Evolutionary conservation across 2,329 filamentous ascomycete genomes (phyloP).

Genomic region (Calycina marina): DNA sequence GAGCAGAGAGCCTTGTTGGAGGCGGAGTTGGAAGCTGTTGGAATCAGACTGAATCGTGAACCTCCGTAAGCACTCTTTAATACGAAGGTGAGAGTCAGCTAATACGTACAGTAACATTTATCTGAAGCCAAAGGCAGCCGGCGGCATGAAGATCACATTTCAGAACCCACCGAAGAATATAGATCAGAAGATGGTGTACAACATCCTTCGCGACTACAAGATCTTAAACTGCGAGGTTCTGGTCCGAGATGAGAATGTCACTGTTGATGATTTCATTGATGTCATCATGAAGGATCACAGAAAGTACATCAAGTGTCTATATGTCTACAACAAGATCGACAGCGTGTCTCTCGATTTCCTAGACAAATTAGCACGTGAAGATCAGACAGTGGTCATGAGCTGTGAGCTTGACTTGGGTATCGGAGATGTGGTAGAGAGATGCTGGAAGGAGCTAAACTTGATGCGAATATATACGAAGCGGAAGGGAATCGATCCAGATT

Average conservation of each 20-base stretch:
- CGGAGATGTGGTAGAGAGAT: constrained; percentile 82
- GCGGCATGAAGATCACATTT: constrained; percentile 98
- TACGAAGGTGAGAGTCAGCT: not conserved
- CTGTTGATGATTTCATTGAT: constrained; percentile 97
- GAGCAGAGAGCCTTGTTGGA: constrained; percentile 86
- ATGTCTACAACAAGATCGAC: constrained; percentile 99
- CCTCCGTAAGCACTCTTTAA: constrained; percentile 50
- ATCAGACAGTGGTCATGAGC: constrained; percentile 90
- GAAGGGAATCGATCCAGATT: constrained; percentile 81
- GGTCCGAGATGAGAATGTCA: constrained; percentile 85
- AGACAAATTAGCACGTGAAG: constrained; percentile 80
- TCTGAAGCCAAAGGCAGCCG: constrained; percentile 86
- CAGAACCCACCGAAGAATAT: constrained; percentile 74
- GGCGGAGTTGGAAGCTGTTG: constrained; percentile 85
- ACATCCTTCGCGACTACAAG: constrained; percentile 97
- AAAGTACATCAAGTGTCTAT: constrained; percentile 88
- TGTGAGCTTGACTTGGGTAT: constrained; percentile 93
- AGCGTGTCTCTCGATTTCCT: constrained; percentile 86
- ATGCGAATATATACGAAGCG: constrained; percentile 95
- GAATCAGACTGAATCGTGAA: constrained; percentile 81
- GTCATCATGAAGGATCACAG: constrained; percentile 98
- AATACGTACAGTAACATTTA: constrained; percentile 66
- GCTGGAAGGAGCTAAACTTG: constrained; percentile 83
- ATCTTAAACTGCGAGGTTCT: constrained; percentile 95
- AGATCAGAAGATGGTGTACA: constrained; percentile 96